These are phyloP conservation scores for Paspalum vaginatum DNA, from an alignment of 176 grass and related monocot genomes.

Conservation along the genomic window DNA sequence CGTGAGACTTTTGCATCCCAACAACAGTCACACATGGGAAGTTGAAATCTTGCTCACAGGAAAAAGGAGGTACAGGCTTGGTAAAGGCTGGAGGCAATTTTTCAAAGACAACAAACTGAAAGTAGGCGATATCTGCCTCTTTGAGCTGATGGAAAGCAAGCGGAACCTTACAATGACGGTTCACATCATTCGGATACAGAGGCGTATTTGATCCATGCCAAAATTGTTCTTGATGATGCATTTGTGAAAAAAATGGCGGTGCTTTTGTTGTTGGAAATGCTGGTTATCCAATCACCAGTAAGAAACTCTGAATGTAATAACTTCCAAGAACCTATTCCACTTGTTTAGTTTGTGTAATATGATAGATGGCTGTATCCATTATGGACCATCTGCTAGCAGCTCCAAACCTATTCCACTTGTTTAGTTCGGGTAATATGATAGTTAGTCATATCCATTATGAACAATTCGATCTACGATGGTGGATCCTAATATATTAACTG, in stretches of 20 bases:
- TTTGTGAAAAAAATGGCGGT: background rate
- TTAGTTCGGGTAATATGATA: background rate
- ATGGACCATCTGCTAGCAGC: background rate
- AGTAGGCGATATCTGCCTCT: conserved; percentile 48
- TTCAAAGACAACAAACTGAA: conserved; percentile 36
- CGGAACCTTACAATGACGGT: conserved; percentile 40
- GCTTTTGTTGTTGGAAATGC: conserved; percentile 4
- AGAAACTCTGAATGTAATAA: background rate
- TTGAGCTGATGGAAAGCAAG: conserved; percentile 45
- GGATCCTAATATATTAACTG: background rate
- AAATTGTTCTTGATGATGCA: background rate
- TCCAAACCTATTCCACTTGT: background rate
- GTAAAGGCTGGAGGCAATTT: conserved; percentile 45
- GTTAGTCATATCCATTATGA: too few species aligned
- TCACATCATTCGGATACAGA: conserved; percentile 34
- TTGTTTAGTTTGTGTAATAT: background rate
- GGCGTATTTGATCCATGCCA: background rate
- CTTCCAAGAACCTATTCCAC: background rate
- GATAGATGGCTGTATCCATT: background rate
- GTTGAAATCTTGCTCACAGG: background rate
- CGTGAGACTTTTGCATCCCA: conserved; percentile 22
- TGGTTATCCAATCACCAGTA: background rate
- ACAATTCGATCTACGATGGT: background rate
- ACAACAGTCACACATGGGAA: conserved; percentile 19
- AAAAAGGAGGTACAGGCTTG: background rate